Percentiles rank a stretch among this genome's conserved stretches.
These are phyloP conservation scores for Leishmania aethiopica DNA, from an alignment of 208 protist species.

Conservation along the genomic window DNA sequence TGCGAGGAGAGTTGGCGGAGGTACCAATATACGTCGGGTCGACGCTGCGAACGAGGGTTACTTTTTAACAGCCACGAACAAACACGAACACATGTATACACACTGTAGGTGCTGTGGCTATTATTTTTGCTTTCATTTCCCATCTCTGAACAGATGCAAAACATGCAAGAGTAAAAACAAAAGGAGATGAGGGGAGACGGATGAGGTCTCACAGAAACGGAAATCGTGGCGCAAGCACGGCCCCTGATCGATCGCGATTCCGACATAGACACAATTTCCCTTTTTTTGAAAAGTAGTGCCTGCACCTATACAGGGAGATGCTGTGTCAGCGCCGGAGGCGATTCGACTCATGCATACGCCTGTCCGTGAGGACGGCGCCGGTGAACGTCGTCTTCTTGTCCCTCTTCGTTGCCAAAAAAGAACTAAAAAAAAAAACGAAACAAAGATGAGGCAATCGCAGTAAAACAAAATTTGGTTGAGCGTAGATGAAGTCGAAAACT, in stretches of 20 bases:
- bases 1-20: conserved; percentile 7
- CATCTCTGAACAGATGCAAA: background rate
- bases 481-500: background rate
- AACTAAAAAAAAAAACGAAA: background rate
- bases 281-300: too few species aligned
- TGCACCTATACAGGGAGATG: background rate
- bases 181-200: background rate
- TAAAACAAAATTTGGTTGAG: background rate
- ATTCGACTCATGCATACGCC: background rate
- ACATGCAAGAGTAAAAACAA: background rate
- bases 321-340: background rate
- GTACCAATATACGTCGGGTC: background rate
- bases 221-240: background rate
- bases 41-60: background rate
- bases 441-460: background rate
- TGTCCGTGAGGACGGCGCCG: background rate
- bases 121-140: background rate
- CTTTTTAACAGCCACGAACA: background rate
- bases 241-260: background rate
- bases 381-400: background rate
- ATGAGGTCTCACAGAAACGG: background rate
- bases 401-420: background rate
- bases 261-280: background rate
- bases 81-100: background rate
- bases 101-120: background rate